Conservation (phyloP, 768 basidiomycete genomes). For the Gloeopeniophorella convolvens region DNA sequence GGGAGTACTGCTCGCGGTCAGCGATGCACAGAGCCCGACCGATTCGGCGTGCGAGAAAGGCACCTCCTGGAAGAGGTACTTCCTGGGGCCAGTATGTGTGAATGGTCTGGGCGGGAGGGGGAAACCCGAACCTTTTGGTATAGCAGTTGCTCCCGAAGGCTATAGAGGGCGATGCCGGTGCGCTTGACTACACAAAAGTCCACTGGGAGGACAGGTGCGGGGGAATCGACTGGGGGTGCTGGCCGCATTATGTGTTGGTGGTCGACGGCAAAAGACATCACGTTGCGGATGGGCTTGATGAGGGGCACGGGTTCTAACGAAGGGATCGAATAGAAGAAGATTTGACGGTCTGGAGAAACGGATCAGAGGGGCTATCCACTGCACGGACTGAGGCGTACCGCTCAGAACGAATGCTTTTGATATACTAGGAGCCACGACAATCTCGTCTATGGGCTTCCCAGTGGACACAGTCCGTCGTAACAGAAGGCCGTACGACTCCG, state of each 20-base stretch:
- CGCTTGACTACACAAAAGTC: constrained; percentile 74
- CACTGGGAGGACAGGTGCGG: constrained; percentile 42
- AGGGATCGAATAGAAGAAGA: constrained; percentile 79
- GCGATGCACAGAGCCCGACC: constrained; percentile 68
- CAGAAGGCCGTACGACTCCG: constrained; percentile 24
- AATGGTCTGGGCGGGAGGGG: background rate
- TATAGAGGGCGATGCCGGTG: constrained; percentile 53
- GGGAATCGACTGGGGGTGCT: constrained; percentile 33
- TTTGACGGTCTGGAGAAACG: constrained; percentile 40
- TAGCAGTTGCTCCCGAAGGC: constrained; percentile 54
- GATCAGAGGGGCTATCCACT: constrained; percentile 4
- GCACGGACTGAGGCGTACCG: constrained; percentile 39
- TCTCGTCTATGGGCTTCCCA: constrained; percentile 70
- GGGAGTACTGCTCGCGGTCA: constrained; percentile 63
- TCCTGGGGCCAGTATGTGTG: constrained; percentile 39
- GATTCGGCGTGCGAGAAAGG: constrained; percentile 52
- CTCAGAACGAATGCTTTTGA: constrained; percentile 70
- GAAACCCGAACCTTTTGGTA: constrained; percentile 49
- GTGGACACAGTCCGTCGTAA: constrained; percentile 52
- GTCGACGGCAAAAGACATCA: constrained; percentile 77
- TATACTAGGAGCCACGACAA: constrained; percentile 72
- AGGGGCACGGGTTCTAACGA: constrained; percentile 64
- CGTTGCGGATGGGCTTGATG: constrained; percentile 77
- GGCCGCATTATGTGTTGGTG: constrained; percentile 58
- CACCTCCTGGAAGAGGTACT: constrained; percentile 58